These are phyloP conservation scores for Vanrija pseudolonga DNA, from an alignment of 1,284 basidiomycete species.

Conservation along the genomic window DNA sequence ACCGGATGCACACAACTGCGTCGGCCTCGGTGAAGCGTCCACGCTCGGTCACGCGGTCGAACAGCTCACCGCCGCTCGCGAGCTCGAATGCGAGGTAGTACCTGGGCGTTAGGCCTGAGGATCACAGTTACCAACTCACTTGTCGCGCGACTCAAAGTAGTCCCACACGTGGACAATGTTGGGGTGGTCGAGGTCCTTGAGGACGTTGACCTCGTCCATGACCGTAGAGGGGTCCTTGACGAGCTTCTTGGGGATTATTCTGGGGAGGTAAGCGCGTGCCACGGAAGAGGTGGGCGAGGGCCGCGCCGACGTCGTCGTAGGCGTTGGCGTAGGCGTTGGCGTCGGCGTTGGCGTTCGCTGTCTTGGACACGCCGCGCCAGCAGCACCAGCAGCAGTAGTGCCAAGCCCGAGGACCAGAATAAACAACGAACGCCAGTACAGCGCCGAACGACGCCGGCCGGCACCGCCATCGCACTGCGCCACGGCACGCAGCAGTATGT, in stretches of 20 bases:
- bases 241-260: conserved; percentile 85
- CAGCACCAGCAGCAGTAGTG: too few species aligned
- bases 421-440: not conserved
- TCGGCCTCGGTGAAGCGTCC: conserved; percentile 90
- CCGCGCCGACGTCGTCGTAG: too few species aligned
- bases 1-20: conserved; percentile 69
- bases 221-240: conserved; percentile 84
- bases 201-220: conserved; percentile 84
- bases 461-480: not conserved
- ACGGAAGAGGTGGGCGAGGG: not conserved
- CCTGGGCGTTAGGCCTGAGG: conserved; percentile 16
- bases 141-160: conserved; percentile 79
- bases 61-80: conserved; percentile 83
- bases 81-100: conserved; percentile 90
- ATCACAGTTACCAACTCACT: conserved; percentile 40
- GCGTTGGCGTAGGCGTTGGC: too few species aligned
- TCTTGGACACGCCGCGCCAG: too few species aligned
- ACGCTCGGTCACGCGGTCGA: conserved; percentile 71
- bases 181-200: conserved; percentile 78
- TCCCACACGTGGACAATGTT: conserved; percentile 67
- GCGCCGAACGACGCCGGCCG: not conserved
- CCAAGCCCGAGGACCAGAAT: not conserved
- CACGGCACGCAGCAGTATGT: not conserved
- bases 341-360: too few species aligned
- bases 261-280: conserved; percentile 37